These are phyloP conservation scores for Noccaea caerulescens DNA, from an alignment of 345 rosid species.

Conservation along the genomic window DNA sequence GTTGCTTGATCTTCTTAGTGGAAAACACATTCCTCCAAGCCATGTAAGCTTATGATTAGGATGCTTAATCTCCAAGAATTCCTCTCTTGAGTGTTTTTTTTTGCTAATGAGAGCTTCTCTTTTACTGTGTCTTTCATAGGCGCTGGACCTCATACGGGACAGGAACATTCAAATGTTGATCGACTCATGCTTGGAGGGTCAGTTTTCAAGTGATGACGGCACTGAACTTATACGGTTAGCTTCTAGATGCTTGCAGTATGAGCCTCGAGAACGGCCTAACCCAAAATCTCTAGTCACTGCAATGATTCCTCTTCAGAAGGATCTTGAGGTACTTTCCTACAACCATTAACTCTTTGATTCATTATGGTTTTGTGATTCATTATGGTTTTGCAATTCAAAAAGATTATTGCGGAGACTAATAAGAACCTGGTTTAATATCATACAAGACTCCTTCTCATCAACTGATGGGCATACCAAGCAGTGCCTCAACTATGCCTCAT, in stretches of 20 bases:
- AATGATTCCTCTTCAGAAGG: slow-evolving; percentile 85
- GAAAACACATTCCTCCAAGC: slow-evolving; percentile 95
- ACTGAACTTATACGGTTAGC: slow-evolving; percentile 91
- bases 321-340: slow-evolving; percentile 61
- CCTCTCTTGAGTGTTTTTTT: not conserved
- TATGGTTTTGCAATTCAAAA: not conserved
- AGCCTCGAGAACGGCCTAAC: slow-evolving; percentile 92
- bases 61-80: not conserved
- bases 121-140: slow-evolving; percentile 52
- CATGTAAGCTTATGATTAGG: slow-evolving; percentile 61
- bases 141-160: slow-evolving; percentile 90
- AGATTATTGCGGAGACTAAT: slow-evolving; percentile 13
- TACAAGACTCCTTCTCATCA: slow-evolving; percentile 83
- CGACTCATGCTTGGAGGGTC: slow-evolving; percentile 96
- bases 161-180: slow-evolving; percentile 83
- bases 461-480: slow-evolving; percentile 80
- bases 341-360: not conserved
- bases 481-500: slow-evolving; percentile 58
- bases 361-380: too few relatives aligned
- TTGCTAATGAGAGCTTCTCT: not conserved
- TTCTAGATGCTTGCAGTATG: slow-evolving; percentile 90
- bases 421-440: slow-evolving; percentile 18
- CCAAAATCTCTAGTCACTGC: slow-evolving; percentile 77
- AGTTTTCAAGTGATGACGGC: slow-evolving; percentile 78
- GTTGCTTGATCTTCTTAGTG: slow-evolving; percentile 94